Evolutionary conservation across 352 stramenopile species (phyloP), one percentile per base, ranked within the genome.

Genomic region (Phytopythium mirpurense): DNA sequence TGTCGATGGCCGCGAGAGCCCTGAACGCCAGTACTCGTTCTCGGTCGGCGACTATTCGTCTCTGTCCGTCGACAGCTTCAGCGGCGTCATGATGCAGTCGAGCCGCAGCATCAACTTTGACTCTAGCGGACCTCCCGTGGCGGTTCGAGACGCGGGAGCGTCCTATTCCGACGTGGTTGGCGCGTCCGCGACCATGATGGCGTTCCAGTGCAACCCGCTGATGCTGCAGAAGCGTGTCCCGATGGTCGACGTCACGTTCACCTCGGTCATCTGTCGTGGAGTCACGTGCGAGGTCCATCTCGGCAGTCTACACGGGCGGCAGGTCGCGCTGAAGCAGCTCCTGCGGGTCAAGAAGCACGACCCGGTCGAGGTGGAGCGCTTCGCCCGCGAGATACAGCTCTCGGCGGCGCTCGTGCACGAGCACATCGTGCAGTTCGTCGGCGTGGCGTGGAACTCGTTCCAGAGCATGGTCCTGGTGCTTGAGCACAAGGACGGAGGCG

Each of bases 401-500:
- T 68, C 67, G n/a, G 67, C 65, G 9, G 70, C 56, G 6, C 55
- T 89, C 23, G 50, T 72, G 12, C 78, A 89, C 36, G 69, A 67
- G 0, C 83, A 89, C 48, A 72, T 89, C 23, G 65, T 84, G 8
- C 57, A 56, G n/a, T 59, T 87, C 21, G 38, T 82, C 10, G 78
- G 73, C 5, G 70, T 83, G 55, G 74, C 75, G 14, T 89, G 75
- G 73, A 79, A 74, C 35, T 78, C 68, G 5, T 81, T 86, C 49
- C 72, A 82, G 47, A 78, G 83, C 35, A 50, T 83, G 15, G 61
- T 74, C 23, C 66, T 74, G 42, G 58, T 81, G 34, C 68, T 78
- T 41, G 72, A 84, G 41, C 63, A 73, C 43, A 62, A 72, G 11
- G 55, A 60, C 11, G 70, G 73, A 12, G 70, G 75, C 14, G 72